These are phyloP conservation scores for Pichia manshurica DNA, from an alignment of 805 yeast genomes.

Conservation along the genomic window DNA sequence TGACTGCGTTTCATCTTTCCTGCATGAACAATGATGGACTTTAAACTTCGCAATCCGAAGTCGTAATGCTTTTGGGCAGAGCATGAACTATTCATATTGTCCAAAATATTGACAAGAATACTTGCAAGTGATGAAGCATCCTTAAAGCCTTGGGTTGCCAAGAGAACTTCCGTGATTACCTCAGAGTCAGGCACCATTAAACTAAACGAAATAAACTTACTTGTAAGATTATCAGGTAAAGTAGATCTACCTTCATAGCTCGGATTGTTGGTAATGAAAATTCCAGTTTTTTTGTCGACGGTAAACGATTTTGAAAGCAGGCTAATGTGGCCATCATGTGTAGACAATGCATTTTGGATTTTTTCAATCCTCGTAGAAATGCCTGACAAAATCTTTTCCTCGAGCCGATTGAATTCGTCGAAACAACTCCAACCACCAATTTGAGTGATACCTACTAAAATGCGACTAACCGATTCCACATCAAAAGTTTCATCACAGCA, in stretches of 20 bases:
- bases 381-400: constrained; percentile 68
- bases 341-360: constrained; percentile 51
- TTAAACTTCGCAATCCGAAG: constrained; percentile 81
- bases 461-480: constrained; percentile 68
- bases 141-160: constrained; percentile 66
- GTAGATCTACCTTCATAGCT: constrained; percentile 76
- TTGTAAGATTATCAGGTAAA: constrained; percentile 81
- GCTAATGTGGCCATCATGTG: constrained; percentile 25
- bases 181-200: constrained; percentile 68
- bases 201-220: constrained; percentile 68
- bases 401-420: constrained; percentile 87
- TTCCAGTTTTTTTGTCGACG: constrained; percentile 51
- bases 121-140: constrained; percentile 41
- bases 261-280: constrained; percentile 90
- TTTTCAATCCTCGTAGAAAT: constrained; percentile 73
- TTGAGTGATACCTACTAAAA: constrained; percentile 70
- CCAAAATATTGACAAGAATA: constrained; percentile 51
- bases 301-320: constrained; percentile 37
- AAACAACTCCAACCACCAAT: constrained; percentile 95
- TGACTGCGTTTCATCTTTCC: constrained; percentile 36
- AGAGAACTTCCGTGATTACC: constrained; percentile 63
- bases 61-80: constrained; percentile 74
- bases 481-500: constrained; percentile 91
- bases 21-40: constrained; percentile 56
- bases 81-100: constrained; percentile 33